phyloP scores from a whole-genome alignment of 2,329 filamentous ascomycete species.

The Teratosphaeria viscida region DNA sequence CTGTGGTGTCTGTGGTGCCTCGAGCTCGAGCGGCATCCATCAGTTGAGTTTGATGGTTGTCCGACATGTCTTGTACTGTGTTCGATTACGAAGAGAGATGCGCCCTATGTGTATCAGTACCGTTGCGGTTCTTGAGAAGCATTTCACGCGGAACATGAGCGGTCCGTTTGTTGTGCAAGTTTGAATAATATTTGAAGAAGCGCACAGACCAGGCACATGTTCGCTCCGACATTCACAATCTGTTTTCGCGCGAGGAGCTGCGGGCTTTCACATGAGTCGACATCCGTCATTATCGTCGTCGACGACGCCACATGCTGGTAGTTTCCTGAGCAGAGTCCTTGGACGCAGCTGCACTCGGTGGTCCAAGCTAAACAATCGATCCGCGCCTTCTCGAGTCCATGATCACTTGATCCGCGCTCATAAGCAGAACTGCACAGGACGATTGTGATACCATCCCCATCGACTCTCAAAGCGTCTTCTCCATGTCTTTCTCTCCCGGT shows the following conservation, averaged over 20 bases:
- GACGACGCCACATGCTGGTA: background rate
- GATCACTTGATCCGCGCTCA: background rate
- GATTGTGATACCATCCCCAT: no score
- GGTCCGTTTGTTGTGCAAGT: background rate
- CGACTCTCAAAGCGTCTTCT: no score
- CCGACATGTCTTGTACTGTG: background rate
- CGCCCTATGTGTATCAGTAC: background rate
- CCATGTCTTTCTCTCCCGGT: no score
- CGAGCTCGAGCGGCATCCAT: background rate
- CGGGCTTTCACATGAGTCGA: background rate
- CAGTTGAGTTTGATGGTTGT: background rate
- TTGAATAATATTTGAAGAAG: background rate
- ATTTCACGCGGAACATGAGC: background rate
- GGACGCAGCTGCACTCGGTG: background rate
- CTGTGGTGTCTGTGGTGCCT: background rate
- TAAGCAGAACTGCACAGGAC: background rate
- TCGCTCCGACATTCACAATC: background rate
- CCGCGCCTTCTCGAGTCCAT: background rate
- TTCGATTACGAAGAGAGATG: background rate
- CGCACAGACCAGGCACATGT: background rate
- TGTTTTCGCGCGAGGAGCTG: background rate
- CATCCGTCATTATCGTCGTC: background rate
- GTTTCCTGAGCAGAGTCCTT: background rate
- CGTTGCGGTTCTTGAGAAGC: background rate
- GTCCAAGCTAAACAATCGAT: background rate